Base-by-base conservation (phyloP, 345 rosid genomes). In the Erucastrum elatum region DNA sequence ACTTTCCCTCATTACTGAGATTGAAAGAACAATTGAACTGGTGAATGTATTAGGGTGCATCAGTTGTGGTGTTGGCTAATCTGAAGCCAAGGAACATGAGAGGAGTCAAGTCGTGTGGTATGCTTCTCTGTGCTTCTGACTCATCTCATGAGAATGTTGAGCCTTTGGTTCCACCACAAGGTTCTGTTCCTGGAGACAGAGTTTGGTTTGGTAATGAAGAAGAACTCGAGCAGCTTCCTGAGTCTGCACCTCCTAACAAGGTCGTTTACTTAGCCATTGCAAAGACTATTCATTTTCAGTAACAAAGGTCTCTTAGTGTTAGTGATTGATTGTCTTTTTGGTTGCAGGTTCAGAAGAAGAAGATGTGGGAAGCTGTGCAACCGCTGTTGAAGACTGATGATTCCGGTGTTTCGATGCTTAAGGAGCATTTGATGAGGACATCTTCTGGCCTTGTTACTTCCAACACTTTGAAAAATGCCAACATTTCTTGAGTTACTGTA, bases 41-140 rank as follows among this genome's bases (percentile, higher is more conserved):
- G 41, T 35, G 51, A 46, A 49, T 49, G 17, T 59, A 26, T 79
- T 82, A 90, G 92, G 89, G 86, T 46, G 87, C 88, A 74, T 72
- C 84, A 81, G 98, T 92, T 7, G 94, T 88, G 68, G 98, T 94
- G n/a, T 82, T 94, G 59, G 93, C 97, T 56, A 94, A 94, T 84
- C 78, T 94, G 35, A 92, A 94, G 86, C 86, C 98, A 0, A 86
- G 98, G 82, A 94, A 90, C 75, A 94, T 94, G 97, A 91, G 97
- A 29, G 98, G 98, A 27, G 91, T 94, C 0, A 92, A 94, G 86
- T 94, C 98, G 10, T 83, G 41, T 71, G 98, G 98, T 26, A 94
- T 91, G 98, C 88, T 94, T 34, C 74, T 92, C 79, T 92, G 93
- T 84, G 97, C 98, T 35, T 92, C 97, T 5, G 97, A 91, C 78